phyloP scores from a whole-genome alignment of 192 early-diverging fungal species.

The Rhizophagus sp. region DNA sequence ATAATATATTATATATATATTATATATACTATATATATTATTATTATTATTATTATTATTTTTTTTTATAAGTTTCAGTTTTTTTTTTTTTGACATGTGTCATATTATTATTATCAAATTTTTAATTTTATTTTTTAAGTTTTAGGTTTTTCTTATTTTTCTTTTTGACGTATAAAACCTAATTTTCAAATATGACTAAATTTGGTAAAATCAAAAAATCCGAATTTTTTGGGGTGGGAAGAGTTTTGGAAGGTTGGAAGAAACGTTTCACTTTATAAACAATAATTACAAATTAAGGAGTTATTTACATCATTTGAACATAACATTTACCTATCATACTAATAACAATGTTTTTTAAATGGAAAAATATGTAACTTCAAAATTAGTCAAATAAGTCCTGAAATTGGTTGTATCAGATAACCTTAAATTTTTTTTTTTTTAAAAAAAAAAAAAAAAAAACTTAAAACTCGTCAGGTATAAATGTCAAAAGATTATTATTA shows the following conservation, averaged over 20 bases:
- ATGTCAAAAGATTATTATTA: too few relatives aligned
- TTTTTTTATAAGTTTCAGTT: too few relatives aligned
- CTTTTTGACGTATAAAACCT: background rate
- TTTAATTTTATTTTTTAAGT: background rate
- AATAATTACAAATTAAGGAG: background rate
- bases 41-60: too few relatives aligned
- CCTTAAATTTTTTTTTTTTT: too few relatives aligned
- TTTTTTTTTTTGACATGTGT: background rate
- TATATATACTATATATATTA: too few relatives aligned
- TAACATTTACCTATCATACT: background rate
- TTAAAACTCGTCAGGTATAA: too few relatives aligned
- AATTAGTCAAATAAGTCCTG: too few relatives aligned
- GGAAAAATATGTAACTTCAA: too few relatives aligned
- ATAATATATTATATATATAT: background rate
- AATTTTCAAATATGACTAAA: background rate
- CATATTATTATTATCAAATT: background rate
- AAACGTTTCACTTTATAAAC: background rate
- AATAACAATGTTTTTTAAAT: too few relatives aligned
- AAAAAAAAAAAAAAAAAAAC: too few relatives aligned
- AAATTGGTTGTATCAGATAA: too few relatives aligned
- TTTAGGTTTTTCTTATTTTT: background rate
- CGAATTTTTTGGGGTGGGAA: background rate
- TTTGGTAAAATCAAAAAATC: background rate
- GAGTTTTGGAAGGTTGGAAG: too few relatives aligned
- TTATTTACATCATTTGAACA: background rate